Base-by-base conservation (phyloP, 129 eudicot genomes). In the Pseudognaphalium luteoalbum region DNA sequence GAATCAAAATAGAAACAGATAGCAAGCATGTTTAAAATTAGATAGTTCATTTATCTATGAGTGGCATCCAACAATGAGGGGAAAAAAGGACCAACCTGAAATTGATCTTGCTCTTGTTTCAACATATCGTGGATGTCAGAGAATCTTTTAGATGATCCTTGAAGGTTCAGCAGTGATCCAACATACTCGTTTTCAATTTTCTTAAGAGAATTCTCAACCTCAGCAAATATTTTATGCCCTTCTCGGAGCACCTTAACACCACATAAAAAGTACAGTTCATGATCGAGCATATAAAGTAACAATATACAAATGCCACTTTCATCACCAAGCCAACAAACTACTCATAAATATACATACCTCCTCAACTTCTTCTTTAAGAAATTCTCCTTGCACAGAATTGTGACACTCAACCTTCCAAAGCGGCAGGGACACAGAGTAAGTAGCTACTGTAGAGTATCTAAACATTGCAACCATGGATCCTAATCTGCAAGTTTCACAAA, bases 401-500 rank as follows among this genome's bases (percentile, higher is more conserved):
- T 72, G 60, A 50, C 85, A 82, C 54, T 81, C 86, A 71, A 91
- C 75, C 82, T 82, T 86, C 83, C 89, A 83, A 25, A 78, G 83
- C 29, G 98, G 97, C 71, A 91, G 87, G 71, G 93, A 84, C 35
- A 94, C 92, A 14, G 93, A 78, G 68, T 94, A 91, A 20, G 87
- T 88, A 32, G 85, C 85, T 35, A 88, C 93, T 19, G 83, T 66
- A 33, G 96, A 88, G 86, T 87, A 91, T 71, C 85, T 91, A 81
- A 94, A 89, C 97, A 94, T 86, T 34, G 98, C 93, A 62, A 94
- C 97, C 96, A 91, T 88, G 68, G 96, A 83, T 32, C 98, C 97
- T 59, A 87, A 85, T 67, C 98, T 93, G 87, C 82, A 88, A 35
- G 54, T 73, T 61, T 60, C 64, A 76, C 56, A 42, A 72, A 34